Evolutionary conservation across 805 yeast genomes (phyloP), one percentile per base, ranked within the genome.

Genomic region (Starmerella floris): DNA sequence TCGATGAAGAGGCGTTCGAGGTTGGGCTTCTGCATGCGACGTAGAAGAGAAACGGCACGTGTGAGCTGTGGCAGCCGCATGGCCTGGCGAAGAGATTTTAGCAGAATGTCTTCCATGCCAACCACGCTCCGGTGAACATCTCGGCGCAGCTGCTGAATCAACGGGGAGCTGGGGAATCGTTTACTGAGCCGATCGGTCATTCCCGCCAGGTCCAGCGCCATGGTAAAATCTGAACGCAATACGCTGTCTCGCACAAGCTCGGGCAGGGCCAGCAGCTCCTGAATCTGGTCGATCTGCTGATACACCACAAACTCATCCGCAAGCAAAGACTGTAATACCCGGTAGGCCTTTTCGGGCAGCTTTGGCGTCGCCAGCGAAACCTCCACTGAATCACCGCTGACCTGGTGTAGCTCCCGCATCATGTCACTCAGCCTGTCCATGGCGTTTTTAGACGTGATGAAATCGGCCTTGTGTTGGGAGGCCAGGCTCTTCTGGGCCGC

Each of bases 231-330:
- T 0, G 95, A 95, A 37, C 80, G 79, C 37, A 74, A 68, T 10
- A 87, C 83, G 60, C 96, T 83, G n/a, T 87, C 76, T 37, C 77
- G 70, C 27, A 88, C 77, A 37, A 88, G 59, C 1, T 93, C 70
- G 1, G 98, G 96, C 27, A 91, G 63, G 55, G 83, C 94, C 51
- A 88, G 64, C 9, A 87, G 70, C 53, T 83, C 94, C 46, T 79
- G 70, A 10, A 87, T 67, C 31, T 76, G 73, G 48, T 79, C 85
- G 55, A 84, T 70, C 51, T 80, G 78, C 4, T 26, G 27, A 40
- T 52, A 53, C 10, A 53, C 51, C 10, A 42, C 37, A 69, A 68
- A 33, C 77, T 62, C 23, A 78, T 69, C 3, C 54, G 50, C 2
- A 68, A 67, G 13, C 62, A 51, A 30, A 2, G 21, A 46, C 8